Conservation (phyloP, 768 basidiomycete genomes). For the Daedalea quercina region DNA sequence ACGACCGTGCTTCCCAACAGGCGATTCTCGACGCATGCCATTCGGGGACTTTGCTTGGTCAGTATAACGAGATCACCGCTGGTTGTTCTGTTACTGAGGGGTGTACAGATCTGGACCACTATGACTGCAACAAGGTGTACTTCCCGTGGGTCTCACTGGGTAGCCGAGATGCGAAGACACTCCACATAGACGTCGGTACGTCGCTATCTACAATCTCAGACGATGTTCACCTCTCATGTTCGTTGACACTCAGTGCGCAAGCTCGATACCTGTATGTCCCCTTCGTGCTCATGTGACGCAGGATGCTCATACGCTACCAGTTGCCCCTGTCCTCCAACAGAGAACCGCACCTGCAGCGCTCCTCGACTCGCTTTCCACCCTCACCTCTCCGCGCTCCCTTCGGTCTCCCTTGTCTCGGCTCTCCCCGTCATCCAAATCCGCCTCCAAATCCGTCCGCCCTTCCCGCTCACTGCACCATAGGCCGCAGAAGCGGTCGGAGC, state of each 20-base stretch:
- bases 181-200: neutral
- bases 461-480: neutral
- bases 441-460: neutral
- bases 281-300: neutral
- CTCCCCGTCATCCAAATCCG: too few species aligned
- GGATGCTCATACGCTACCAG: neutral
- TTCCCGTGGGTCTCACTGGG: constrained; percentile 2
- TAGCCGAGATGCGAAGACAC: neutral
- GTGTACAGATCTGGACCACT: constrained; percentile 9
- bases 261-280: neutral
- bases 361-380: neutral
- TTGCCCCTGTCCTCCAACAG: neutral
- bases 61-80: neutral
- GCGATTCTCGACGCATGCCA: constrained; percentile 17
- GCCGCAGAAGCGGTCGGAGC: neutral
- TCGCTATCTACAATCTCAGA: neutral
- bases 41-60: constrained; percentile 14
- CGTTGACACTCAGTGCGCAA: neutral
- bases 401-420: neutral
- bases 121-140: constrained; percentile 9
- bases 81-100: neutral
- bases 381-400: neutral
- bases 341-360: neutral
- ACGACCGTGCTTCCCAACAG: neutral
- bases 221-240: neutral